Conservation (phyloP, 306 rosid species). For the Lotus japonicus region DNA sequence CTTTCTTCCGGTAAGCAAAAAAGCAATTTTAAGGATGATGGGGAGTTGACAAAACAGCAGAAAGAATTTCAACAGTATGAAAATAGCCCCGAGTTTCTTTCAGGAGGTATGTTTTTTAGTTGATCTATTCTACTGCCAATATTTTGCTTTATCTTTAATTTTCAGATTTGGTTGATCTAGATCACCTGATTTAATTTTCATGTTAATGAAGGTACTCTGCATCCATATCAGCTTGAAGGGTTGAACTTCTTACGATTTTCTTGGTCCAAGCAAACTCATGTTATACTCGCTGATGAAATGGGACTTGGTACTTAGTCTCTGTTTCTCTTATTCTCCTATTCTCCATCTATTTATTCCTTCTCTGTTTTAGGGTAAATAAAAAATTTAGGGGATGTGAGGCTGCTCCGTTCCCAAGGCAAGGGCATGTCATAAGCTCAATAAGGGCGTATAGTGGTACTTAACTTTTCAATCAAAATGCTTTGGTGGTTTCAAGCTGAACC, state of each 20-base stretch:
- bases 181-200: slow-evolving; percentile 25
- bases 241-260: slow-evolving; percentile 92
- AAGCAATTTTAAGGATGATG: slow-evolving; percentile 41
- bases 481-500: background rate
- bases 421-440: background rate
- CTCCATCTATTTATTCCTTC: slow-evolving; percentile 6
- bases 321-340: slow-evolving; percentile 20
- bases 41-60: slow-evolving; percentile 58
- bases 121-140: slow-evolving; percentile 13
- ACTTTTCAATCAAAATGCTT: background rate
- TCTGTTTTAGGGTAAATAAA: background rate
- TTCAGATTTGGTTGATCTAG: slow-evolving; percentile 18
- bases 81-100: slow-evolving; percentile 74
- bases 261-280: slow-evolving; percentile 99
- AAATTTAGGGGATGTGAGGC: background rate
- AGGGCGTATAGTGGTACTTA: slow-evolving; percentile 1
- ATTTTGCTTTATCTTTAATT: slow-evolving; percentile 1
- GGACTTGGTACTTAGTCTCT: slow-evolving; percentile 74
- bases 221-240: slow-evolving; percentile 99
- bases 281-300: slow-evolving; percentile 99
- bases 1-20: slow-evolving; percentile 56
- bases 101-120: slow-evolving; percentile 52
- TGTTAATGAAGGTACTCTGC: slow-evolving; percentile 63
- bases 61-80: slow-evolving; percentile 94
- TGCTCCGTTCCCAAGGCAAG: background rate